Conservation (phyloP, 2,329 filamentous ascomycete genomes). For the Sporothrix mexicana region DNA sequence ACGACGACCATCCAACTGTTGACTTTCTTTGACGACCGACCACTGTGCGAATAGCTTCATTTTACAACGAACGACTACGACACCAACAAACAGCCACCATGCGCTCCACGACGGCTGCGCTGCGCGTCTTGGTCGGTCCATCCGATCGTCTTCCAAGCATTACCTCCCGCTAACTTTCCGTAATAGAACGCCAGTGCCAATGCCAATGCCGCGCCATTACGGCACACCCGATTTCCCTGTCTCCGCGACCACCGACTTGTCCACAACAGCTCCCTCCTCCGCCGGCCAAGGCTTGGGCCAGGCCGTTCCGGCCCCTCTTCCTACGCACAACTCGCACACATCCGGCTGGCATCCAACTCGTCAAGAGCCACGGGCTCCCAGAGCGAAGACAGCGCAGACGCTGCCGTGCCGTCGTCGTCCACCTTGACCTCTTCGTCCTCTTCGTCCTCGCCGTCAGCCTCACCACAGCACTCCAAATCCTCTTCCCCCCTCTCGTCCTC, state of each 20-base stretch:
- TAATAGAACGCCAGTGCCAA: slow-evolving; percentile 23
- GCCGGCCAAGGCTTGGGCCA: slow-evolving; percentile 20
- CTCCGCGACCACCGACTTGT: background rate
- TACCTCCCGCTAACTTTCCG: slow-evolving; percentile 12
- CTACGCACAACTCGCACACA: background rate
- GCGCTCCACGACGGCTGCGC: slow-evolving; percentile 29
- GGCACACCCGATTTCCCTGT: background rate
- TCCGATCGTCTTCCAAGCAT: too few relatives aligned
- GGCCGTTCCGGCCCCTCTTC: background rate
- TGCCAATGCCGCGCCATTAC: slow-evolving; percentile 22
- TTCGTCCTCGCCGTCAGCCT: too few relatives aligned
- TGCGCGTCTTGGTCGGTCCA: slow-evolving; percentile 35
- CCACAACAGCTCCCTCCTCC: slow-evolving; percentile 19
- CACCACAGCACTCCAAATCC: slow-evolving; percentile 33
- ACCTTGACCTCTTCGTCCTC: slow-evolving; percentile 5
- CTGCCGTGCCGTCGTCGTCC: slow-evolving; percentile 9
- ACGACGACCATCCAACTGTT: background rate
- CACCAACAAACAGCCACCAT: background rate
- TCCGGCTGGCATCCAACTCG: slow-evolving; percentile 23
- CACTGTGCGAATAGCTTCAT: slow-evolving; percentile 2
- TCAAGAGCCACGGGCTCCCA: background rate
- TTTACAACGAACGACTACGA: background rate
- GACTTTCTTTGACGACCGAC: background rate
- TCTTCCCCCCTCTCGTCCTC: slow-evolving; percentile 36
- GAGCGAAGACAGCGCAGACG: slow-evolving; percentile 5